These are phyloP conservation scores for Mycena capillaripes DNA, from an alignment of 768 basidiomycete species.

Conservation along the genomic window DNA sequence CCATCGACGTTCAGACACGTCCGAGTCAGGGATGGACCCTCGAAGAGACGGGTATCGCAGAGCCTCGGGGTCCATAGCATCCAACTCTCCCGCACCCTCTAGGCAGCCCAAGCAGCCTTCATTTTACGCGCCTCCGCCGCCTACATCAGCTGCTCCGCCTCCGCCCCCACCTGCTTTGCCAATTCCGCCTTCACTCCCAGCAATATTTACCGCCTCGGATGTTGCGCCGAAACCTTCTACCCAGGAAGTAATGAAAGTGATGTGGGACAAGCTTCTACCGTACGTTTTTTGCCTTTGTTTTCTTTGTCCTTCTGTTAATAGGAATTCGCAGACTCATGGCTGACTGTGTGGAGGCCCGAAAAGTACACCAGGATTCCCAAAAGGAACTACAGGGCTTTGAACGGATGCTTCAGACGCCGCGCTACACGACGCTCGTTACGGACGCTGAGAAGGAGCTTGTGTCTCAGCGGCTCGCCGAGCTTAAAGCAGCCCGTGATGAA, in stretches of 20 bases:
- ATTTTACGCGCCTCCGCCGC: neutral
- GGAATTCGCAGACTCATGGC: conserved; percentile 22
- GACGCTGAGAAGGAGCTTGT: conserved; percentile 36
- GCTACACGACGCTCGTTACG: conserved; percentile 23
- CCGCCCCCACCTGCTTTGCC: neutral
- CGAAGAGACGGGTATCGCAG: neutral
- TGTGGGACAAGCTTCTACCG: conserved; percentile 27
- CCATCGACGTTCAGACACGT: neutral
- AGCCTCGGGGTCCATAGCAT: neutral
- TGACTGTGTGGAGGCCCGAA: conserved; percentile 21
- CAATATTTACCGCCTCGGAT: conserved; percentile 6
- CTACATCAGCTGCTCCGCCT: neutral
- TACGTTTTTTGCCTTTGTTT: neutral
- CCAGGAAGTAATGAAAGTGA: conserved; percentile 17
- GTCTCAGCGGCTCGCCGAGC: conserved; percentile 31
- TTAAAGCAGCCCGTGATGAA: conserved; percentile 40
- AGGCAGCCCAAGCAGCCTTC: neutral
- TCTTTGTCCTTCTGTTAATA: neutral
- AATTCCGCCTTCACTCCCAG: conserved; percentile 13
- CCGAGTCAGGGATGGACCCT: conserved; percentile 14
- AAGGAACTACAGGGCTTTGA: neutral
- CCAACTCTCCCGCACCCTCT: neutral
- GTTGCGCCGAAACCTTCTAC: neutral
- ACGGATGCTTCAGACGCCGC: conserved; percentile 32
- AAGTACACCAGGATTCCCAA: conserved; percentile 6